Conservation (phyloP, 352 stramenopile species). For the Thraustochytrium sp. region DNA sequence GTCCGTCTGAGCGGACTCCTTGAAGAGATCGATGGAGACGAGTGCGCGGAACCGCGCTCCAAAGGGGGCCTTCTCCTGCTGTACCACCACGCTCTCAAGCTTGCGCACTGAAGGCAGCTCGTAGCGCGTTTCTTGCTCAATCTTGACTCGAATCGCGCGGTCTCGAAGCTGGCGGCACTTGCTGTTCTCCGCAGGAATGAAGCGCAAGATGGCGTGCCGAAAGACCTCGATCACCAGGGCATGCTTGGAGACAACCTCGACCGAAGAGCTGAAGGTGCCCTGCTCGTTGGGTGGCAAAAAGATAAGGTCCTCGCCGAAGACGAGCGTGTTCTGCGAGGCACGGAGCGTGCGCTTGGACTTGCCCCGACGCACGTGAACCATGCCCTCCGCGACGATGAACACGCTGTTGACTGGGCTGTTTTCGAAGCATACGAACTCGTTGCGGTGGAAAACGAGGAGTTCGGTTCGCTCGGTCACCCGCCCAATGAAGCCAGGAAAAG, state of each 20-base stretch:
- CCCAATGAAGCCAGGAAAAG: not conserved
- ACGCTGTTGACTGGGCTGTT: not conserved
- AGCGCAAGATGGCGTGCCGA: not conserved
- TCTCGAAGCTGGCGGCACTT: not conserved
- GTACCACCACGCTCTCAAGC: not conserved
- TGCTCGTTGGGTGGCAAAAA: not conserved
- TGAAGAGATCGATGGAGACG: not conserved
- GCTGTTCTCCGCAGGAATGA: not conserved
- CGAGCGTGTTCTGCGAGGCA: not conserved
- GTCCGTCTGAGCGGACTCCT: not conserved
- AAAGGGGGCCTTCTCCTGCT: conserved; percentile 32
- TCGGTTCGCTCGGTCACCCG: not conserved
- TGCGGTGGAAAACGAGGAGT: conserved; percentile 2
- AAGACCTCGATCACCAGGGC: not conserved
- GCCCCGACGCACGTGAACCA: not conserved
- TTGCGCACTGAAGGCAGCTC: not conserved
- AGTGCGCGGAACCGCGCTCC: conserved; percentile 8
- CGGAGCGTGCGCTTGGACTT: not conserved
- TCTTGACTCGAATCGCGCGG: not conserved
- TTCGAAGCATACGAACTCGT: not conserved
- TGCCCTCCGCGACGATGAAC: conserved; percentile 27
- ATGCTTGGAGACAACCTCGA: not conserved
- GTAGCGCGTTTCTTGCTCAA: not conserved
- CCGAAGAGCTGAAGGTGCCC: not conserved
- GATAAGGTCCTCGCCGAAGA: not conserved